These are phyloP conservation scores for Darksidea phi DNA, from an alignment of 495 filamentous ascomycete species.

Conservation along the genomic window DNA sequence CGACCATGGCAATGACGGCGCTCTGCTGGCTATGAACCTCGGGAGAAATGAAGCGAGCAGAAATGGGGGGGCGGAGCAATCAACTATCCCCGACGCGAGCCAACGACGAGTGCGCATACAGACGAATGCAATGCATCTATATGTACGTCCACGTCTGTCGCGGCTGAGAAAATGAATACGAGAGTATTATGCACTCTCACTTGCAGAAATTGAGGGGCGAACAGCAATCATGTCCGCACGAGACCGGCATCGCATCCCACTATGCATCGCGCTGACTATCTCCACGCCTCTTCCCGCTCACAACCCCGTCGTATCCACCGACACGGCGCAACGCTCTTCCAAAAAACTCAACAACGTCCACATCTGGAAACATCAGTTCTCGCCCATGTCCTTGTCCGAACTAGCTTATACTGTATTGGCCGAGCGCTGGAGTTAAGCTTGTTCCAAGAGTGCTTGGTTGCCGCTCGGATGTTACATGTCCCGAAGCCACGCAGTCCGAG, in stretches of 20 bases:
- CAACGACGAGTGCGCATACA: background rate
- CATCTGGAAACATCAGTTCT: too few relatives aligned
- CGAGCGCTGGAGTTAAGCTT: slow-evolving; percentile 31
- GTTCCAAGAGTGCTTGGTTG: slow-evolving; percentile 26
- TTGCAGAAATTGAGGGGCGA: background rate
- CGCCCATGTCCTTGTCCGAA: slow-evolving; percentile 3
- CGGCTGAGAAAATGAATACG: too few relatives aligned
- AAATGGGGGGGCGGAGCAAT: background rate
- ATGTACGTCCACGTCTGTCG: background rate
- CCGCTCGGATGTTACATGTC: slow-evolving; percentile 32
- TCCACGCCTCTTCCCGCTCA: background rate
- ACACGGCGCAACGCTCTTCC: too few relatives aligned
- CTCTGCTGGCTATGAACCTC: background rate
- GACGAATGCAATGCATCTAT: background rate
- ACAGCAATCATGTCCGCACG: background rate
- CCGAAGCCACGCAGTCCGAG: slow-evolving; percentile 34
- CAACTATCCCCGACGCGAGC: background rate
- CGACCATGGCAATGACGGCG: slow-evolving; percentile 8
- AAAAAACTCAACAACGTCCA: too few relatives aligned
- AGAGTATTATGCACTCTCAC: too few relatives aligned
- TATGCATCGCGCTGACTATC: background rate
- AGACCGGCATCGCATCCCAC: too few relatives aligned
- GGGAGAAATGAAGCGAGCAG: background rate
- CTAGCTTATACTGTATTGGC: slow-evolving; percentile 20
- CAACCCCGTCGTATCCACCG: too few relatives aligned